Base-by-base conservation (phyloP, 495 filamentous ascomycete genomes). In the Tuber borchii region DNA sequence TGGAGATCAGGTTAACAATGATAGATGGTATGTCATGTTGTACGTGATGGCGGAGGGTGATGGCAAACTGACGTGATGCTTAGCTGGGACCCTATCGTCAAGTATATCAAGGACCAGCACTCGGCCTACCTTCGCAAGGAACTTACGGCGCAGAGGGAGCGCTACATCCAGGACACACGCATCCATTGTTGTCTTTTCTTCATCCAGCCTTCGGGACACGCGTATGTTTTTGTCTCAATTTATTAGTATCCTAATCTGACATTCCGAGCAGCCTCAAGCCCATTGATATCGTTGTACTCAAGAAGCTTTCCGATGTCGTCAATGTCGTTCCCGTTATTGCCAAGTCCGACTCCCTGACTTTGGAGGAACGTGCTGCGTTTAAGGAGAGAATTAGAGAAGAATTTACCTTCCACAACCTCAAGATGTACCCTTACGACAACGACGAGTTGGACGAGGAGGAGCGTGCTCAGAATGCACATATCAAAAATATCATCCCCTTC, bases 71-170 rank as follows among this genome's bases (percentile, higher is more conserved):
- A 79, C 45, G 45, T 17, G 22, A 16, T 71, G 73, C 6, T 22
- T 77, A 90, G 89, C 86, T 93, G 91, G 91, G 91, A 93, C 82
- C 91, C 96, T 71, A 99, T 99, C 84, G 94, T 99, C 87, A 98
- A 98, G 87, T 99, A 99, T 86, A 99, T 99, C 89, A 99, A 99
- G 88, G 96, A 99, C 86, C 95, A 99, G 87, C 96, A 99, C 88
- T 96, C 93, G n/a, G 94, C 96, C 81, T 99, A 97, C 86, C 92
- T 99, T 71, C 92, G 96, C 85, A 99, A 99, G 88, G 95, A 99
- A 84, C 93, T 99, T 80, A 98, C 95, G n/a, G 95, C 95, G 79
- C 96, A 99, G 88, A 92, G 95, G 85, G 95, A 99, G 85, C 93
- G 95, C 79, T 98, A 99, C 84, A 97, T 99, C 80, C 94, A 97